Conservation (phyloP, 2,329 filamentous ascomycete species). For the Fusarium sambucinum region DNA sequence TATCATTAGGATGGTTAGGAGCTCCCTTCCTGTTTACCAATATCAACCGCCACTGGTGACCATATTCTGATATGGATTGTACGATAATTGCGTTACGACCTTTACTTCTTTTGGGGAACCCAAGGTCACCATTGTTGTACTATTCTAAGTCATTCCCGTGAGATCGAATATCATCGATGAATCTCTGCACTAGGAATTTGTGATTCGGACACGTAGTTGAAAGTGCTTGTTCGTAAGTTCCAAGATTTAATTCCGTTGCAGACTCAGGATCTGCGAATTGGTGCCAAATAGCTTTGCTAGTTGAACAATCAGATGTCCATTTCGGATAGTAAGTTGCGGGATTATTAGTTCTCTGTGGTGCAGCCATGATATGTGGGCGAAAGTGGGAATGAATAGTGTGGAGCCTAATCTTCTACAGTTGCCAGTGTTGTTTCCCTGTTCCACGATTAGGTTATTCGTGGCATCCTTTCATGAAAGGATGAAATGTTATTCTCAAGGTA, state of each 20-base stretch:
- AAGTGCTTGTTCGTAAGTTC: neutral
- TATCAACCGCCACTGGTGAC: fast-evolving
- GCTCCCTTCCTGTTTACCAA: neutral
- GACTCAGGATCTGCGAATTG: neutral
- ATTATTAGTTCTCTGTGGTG: neutral
- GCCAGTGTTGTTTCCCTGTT: no score
- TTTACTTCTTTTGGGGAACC: neutral
- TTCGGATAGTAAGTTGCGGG: neutral
- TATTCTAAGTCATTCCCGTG: neutral
- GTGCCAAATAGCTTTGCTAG: neutral
- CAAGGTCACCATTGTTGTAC: neutral
- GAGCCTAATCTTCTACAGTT: no score
- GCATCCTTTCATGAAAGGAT: no score
- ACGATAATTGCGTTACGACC: no score
- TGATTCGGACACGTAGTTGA: neutral
- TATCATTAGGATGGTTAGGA: neutral
- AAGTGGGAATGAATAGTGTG: no score
- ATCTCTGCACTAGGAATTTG: fast-evolving
- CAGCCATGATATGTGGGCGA: neutral
- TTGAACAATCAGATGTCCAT: neutral
- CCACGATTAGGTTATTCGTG: no score
- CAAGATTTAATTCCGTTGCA: neutral
- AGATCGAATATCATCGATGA: neutral
- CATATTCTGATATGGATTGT: neutral
- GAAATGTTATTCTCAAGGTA: no score